Base-by-base conservation (phyloP, 768 basidiomycete genomes). In the Rhodotorula toruloides region DNA sequence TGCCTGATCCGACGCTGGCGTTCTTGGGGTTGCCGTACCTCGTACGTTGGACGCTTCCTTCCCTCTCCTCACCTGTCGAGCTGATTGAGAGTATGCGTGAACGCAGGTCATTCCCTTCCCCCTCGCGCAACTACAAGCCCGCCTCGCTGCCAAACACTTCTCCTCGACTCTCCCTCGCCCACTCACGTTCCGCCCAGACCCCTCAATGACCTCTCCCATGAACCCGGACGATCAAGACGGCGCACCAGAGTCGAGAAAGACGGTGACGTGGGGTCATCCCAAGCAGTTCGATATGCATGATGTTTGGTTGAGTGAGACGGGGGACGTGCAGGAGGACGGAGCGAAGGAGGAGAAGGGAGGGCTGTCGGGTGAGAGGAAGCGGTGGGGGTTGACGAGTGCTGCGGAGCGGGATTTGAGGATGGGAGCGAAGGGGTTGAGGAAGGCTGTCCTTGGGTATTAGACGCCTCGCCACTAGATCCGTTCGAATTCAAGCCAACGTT, bases 11-110 rank as follows among this genome's bases (percentile, higher is more conserved):
- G 31, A 74, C 73, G 3, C 69, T 77, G 25, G 76, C 76, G 17
- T 76, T 80, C 62, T 72, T 76, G 6, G 72, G 68, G 13, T 58
- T 78, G 16, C 75, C 77, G 72, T 70, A 76, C 52, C 53, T 61
- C 50, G 60, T 63, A 32, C 43, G 58, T 32, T 21, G 7, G 3
- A 21, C 14, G 6, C 3, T 32, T 34, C 42, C 17, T 21, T 11
- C 22, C 7, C 21, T 9, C 32, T 29, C 31, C 53, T 14, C 21
- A 13, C 37, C 22, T 39, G 7, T 16, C 4, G n/a, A n/a, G n/a
- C n/a, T n/a, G n/a, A n/a, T n/a, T n/a, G n/a, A n/a, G n/a, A n/a
- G n/a, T n/a, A n/a, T n/a, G n/a, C n/a, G n/a, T n/a, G n/a, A 4
- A 7, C 7, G 44, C 57, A 71, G 65, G 57, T 71, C 39, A 63